Percentiles rank a stretch among this genome's conserved stretches.
phyloP scores from a whole-genome alignment of 805 yeast species.

The Torulaspora franciscae region DNA sequence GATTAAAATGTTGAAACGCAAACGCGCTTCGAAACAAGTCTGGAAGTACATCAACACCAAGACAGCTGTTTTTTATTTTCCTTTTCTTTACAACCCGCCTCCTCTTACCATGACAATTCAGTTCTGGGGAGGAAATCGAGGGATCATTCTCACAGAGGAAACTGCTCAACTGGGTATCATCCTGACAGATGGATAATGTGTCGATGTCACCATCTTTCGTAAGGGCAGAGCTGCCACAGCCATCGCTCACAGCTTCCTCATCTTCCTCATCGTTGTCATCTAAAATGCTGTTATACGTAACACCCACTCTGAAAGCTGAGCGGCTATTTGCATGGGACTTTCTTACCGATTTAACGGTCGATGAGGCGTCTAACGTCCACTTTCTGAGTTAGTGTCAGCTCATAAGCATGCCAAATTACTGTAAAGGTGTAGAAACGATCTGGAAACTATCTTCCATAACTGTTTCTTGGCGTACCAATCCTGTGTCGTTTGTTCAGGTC shows the following conservation, averaged over 20 bases:
- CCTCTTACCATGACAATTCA: background rate
- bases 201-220: slow-evolving; percentile 2
- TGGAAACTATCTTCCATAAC: background rate
- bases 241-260: slow-evolving; percentile 3
- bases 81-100: slow-evolving; percentile 8
- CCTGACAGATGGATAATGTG: slow-evolving; percentile 7
- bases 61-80: background rate
- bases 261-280: slow-evolving; percentile 19
- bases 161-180: slow-evolving; percentile 15
- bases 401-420: background rate
- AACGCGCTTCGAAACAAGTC: slow-evolving; percentile 33
- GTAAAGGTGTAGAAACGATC: background rate
- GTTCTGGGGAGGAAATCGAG: background rate
- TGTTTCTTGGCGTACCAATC: slow-evolving; percentile 2
- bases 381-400: background rate
- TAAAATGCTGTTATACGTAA: slow-evolving; percentile 23
- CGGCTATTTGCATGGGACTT: slow-evolving; percentile 10
- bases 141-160: background rate
- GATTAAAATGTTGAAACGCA: slow-evolving; percentile 36
- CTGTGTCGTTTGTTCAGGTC: background rate
- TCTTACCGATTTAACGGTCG: background rate
- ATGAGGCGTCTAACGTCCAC: background rate
- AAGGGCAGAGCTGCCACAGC: slow-evolving; percentile 4
- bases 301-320: slow-evolving; percentile 19
- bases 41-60: slow-evolving; percentile 32